Evolutionary conservation across 2,329 filamentous ascomycete species (phyloP).

Genomic region (Arachnopeziza araneosa): DNA sequence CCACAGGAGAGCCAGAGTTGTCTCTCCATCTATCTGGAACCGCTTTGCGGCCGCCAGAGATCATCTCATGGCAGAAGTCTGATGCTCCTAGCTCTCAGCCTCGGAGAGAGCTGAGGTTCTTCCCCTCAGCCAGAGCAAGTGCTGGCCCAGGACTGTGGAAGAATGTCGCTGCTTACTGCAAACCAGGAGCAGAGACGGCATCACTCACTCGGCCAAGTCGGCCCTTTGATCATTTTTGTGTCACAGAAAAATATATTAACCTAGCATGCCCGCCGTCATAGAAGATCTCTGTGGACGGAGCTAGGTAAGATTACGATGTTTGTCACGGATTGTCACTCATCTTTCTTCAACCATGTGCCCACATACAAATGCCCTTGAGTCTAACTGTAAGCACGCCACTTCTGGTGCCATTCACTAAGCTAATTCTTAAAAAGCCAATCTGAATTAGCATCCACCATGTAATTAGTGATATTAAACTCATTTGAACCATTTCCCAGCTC

Average conservation of each 20-base stretch:
- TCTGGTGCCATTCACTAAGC: constrained; percentile 11
- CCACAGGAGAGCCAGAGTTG: background rate
- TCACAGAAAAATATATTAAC: background rate
- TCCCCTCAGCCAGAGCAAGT: background rate
- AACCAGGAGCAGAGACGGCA: background rate
- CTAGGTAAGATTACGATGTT: background rate
- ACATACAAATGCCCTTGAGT: background rate
- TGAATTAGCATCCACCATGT: constrained; percentile 67
- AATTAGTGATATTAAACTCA: constrained; percentile 74
- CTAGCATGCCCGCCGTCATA: background rate
- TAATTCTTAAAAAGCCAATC: constrained; percentile 66
- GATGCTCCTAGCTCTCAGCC: background rate
- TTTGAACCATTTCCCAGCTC: constrained; percentile 33
- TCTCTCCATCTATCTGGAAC: background rate
- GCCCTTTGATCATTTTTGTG: background rate
- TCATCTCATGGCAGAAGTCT: background rate
- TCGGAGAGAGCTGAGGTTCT: background rate
- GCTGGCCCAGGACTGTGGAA: background rate
- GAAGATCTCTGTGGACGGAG: background rate
- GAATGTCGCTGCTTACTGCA: background rate
- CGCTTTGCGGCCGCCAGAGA: background rate
- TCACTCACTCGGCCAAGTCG: background rate
- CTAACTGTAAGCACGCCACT: background rate
- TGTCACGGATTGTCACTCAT: background rate
- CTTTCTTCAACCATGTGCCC: background rate